These are phyloP conservation scores for Peronospora farinosa DNA, from an alignment of 352 stramenopile species.

Conservation along the genomic window DNA sequence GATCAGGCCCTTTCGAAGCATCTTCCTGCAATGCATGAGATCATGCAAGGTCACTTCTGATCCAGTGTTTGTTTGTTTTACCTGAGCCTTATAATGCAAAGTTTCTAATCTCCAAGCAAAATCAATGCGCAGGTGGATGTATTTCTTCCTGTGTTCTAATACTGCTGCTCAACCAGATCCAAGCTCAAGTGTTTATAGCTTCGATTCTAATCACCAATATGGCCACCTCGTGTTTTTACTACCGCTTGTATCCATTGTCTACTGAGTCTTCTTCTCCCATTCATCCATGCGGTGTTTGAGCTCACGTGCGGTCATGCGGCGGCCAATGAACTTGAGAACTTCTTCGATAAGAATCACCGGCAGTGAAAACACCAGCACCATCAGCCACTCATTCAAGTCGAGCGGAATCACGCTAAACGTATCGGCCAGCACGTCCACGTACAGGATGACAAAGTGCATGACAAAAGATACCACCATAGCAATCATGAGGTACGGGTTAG, in stretches of 20 bases:
- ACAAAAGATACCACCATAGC: constrained; percentile 91
- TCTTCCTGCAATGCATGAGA: no score
- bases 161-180: constrained; percentile 5
- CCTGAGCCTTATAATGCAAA: no score
- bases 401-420: constrained; percentile 92
- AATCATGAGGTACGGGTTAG: constrained; percentile 91
- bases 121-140: constrained; percentile 11
- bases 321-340: constrained; percentile 89
- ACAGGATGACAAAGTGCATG: constrained; percentile 93
- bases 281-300: constrained; percentile 58
- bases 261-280: constrained; percentile 47
- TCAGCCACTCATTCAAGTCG: constrained; percentile 87
- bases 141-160: constrained; percentile 30
- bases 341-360: constrained; percentile 93
- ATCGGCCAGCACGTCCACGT: constrained; percentile 88
- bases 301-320: constrained; percentile 69
- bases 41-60: no score
- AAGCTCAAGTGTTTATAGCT: not conserved
- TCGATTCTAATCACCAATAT: constrained; percentile 7
- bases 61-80: no score
- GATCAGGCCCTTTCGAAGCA: not conserved
- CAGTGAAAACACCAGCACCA: constrained; percentile 89
- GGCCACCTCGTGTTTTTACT: constrained; percentile 2
- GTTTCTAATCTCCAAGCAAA: no score
- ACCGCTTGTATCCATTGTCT: constrained; percentile 18